Evolutionary conservation across 2,329 filamentous ascomycete species (phyloP), one percentile per base, ranked within the genome.

Genomic region (Claviceps sp.): DNA sequence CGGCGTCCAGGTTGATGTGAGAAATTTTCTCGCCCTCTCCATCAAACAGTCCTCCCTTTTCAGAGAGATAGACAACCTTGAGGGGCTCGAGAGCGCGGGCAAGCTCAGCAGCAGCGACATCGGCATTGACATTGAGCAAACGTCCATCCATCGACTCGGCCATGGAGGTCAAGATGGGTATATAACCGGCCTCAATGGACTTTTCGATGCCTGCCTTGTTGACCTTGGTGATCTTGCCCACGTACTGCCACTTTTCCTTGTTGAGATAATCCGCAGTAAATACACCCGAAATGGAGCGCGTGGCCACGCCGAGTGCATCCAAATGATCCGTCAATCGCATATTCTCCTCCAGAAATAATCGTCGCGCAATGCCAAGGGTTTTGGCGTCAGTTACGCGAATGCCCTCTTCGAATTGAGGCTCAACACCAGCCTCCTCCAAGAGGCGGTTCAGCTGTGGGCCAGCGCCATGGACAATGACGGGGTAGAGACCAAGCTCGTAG

Each of bases 61-160:
- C 93, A 5, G 89, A 94, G n/a, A 97, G 77, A 67, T 96, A 98
- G 55, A 98, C 90, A 55, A 97, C 91, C 81, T 98, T 98, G 62
- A 97, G 74, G 26, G 93, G 93, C 70, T 97, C 84, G 51, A 98
- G 75, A 52, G 86, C 82, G 55, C 88, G 84, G 24, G 93, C 91
- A 55, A 98, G 76, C 72, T 96, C 91, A 58, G 90, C 90, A 34
- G 93, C 93, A 38, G 91, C 91, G 55, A 96, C 91, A 68, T 98
- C 93, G 38, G 93, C 93, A 63, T 98, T 98, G 67, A 98, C 93
- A 64, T 98, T 98, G 57, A 98, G 77, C 50, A 97, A 83, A 67
- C 91, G 88, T 8, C 93, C 93, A 57, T 95, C 89, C 47, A 83
- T 77, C 22, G 86, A 90, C 75, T 97, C 91, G 9, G 91, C 93